Conservation (phyloP, 805 yeast species). For the Peterozyma toletana region DNA sequence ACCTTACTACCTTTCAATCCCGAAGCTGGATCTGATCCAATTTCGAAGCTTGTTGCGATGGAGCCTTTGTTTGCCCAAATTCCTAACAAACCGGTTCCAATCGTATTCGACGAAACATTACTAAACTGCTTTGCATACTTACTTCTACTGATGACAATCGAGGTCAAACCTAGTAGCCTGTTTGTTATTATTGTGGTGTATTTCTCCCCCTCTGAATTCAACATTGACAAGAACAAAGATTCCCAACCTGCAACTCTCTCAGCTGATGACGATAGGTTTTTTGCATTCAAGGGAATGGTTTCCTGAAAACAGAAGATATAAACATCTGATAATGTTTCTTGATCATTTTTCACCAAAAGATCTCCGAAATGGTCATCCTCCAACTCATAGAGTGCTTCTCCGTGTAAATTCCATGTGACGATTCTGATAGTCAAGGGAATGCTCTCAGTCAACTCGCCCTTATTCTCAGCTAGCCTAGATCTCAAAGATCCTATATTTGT, state of each 20-base stretch:
- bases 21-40: constrained; percentile 29
- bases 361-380: constrained; percentile 11
- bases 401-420: constrained; percentile 31
- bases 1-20: constrained; percentile 23
- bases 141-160: constrained; percentile 32
- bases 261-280: constrained; percentile 24
- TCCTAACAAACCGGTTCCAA: constrained; percentile 52
- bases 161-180: constrained; percentile 46
- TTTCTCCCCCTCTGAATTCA: constrained; percentile 20
- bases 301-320: constrained; percentile 43
- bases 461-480: neutral
- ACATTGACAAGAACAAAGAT: constrained; percentile 13
- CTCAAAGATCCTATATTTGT: constrained; percentile 3
- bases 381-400: constrained; percentile 13
- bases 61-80: constrained; percentile 61
- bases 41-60: constrained; percentile 32
- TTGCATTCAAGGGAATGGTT: constrained; percentile 38
- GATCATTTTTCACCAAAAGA: constrained; percentile 9
- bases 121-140: constrained; percentile 30
- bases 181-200: constrained; percentile 28
- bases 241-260: constrained; percentile 27
- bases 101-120: constrained; percentile 28
- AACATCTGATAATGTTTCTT: constrained; percentile 20
- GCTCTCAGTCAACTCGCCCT: neutral
- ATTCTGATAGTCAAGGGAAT: constrained; percentile 15